Evolutionary conservation across 257 asterid species (phyloP), one percentile per base, ranked within the genome.

Genomic region (Schizonepeta tenuifolia): DNA sequence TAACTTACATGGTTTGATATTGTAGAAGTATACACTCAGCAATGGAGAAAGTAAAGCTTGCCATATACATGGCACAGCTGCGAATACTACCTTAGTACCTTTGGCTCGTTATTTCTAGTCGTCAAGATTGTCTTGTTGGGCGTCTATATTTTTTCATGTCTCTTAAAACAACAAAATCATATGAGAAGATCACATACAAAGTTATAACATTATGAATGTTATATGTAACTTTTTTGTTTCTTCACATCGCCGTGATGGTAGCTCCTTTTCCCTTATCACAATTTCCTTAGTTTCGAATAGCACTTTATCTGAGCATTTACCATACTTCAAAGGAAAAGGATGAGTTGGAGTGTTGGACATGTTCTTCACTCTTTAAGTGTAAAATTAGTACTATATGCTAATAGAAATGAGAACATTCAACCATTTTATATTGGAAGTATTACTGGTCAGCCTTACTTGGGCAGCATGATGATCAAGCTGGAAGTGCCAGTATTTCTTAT

Each of bases 201-300:
- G n/a, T n/a, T n/a, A n/a, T n/a, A n/a, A n/a, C n/a, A n/a, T n/a
- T n/a, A n/a, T n/a, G n/a, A n/a, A n/a, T n/a, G n/a, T n/a, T n/a
- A n/a, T n/a, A n/a, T n/a, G 57, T 35, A 50, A 17, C 57, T 40
- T 72, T 63, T 21, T 63, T 72, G 43, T 63, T 61, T 43, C 54
- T 65, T 38, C 57, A 51, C 20, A 3, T 51, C 61, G 13, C 18
- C 55, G 24, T 65, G 44, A 13, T 36, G 46, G 21, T 9, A 36
- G 33, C 65, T 50, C 57, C 46, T 10, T 47, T 31, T 12, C 47
- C 11, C 53, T 61, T 47, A 33, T 10, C 6, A 9, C 15, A 12
- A 3, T 12, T 9, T 43, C 50, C 50, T 43, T 43, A 43, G 49
- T 43, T 43, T 46, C 31, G 8, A 26, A 55, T 11, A 55, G 38